Evolutionary conservation across 1,284 basidiomycete genomes (phyloP).

Genomic region (Pterulicium gracile): DNA sequence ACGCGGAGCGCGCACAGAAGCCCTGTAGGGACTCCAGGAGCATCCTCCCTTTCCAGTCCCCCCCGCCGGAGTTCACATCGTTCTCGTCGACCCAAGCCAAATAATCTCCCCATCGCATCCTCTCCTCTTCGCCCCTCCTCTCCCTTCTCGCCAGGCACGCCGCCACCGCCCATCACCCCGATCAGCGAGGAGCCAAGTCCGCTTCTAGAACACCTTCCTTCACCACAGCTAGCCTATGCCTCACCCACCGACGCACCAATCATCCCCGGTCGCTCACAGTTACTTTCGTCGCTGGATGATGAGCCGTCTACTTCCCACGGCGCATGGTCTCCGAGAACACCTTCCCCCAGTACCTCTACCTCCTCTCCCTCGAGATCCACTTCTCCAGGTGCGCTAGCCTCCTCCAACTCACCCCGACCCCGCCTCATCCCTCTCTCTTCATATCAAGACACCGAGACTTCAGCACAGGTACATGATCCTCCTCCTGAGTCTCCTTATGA

Average conservation of each 20-base stretch:
- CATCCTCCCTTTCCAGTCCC: slow-evolving; percentile 20
- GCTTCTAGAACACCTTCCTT: slow-evolving; percentile 28
- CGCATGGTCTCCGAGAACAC: slow-evolving; percentile 14
- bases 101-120: slow-evolving; percentile 46
- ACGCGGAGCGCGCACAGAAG: slow-evolving; percentile 32
- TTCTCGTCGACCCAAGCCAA: slow-evolving; percentile 38
- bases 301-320: slow-evolving; percentile 16
- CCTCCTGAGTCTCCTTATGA: slow-evolving; percentile 66
- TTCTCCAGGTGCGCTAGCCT: slow-evolving; percentile 66
- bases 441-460: slow-evolving; percentile 53
- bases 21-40: slow-evolving; percentile 37
- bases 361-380: slow-evolving; percentile 39
- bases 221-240: slow-evolving; percentile 41
- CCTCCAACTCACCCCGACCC: slow-evolving; percentile 62
- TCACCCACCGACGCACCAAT: slow-evolving; percentile 57
- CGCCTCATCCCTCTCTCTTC: slow-evolving; percentile 46
- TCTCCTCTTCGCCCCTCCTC: slow-evolving; percentile 27
- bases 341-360: slow-evolving; percentile 17
- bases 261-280: slow-evolving; percentile 39
- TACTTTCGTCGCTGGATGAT: slow-evolving; percentile 34
- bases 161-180: slow-evolving; percentile 70
- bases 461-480: slow-evolving; percentile 59
- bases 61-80: slow-evolving; percentile 43
- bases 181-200: slow-evolving; percentile 53
- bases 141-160: slow-evolving; percentile 44